Evolutionary conservation across 257 asterid genomes (phyloP).

Genomic region (Primulina tabacum): DNA sequence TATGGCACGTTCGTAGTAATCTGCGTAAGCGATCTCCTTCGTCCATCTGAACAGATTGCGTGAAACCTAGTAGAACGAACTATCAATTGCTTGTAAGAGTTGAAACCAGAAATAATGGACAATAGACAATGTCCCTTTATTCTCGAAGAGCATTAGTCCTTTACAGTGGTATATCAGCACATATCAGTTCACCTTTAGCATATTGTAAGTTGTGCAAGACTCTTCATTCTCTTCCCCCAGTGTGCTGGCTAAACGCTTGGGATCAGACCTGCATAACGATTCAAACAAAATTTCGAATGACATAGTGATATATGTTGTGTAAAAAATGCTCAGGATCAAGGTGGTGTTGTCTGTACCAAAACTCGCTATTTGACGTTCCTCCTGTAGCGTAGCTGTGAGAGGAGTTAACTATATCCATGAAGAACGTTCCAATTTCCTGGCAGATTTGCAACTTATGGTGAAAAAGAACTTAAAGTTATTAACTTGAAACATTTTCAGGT

Average conservation of each 20-base stretch:
- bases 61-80: slow-evolving; percentile 52
- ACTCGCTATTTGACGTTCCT: slow-evolving; percentile 75
- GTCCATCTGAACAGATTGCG: slow-evolving; percentile 87
- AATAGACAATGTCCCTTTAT: neutral
- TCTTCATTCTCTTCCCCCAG: slow-evolving; percentile 72
- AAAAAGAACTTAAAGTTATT: slow-evolving; percentile 2
- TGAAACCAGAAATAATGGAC: neutral
- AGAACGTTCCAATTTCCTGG: slow-evolving; percentile 75
- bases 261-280: slow-evolving; percentile 52
- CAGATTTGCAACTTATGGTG: slow-evolving; percentile 1
- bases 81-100: neutral
- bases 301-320: neutral
- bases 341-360: slow-evolving; percentile 48
- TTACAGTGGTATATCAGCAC: neutral
- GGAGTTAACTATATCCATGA: slow-evolving; percentile 78
- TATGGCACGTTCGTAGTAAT: slow-evolving; percentile 81
- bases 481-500: neutral
- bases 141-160: neutral
- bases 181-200: slow-evolving; percentile 64
- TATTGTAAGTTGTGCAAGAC: slow-evolving; percentile 90
- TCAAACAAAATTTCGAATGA: neutral
- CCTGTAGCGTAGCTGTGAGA: slow-evolving; percentile 95
- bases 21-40: slow-evolving; percentile 81
- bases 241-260: slow-evolving; percentile 64
- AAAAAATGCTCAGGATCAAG: neutral